Evolutionary conservation across 495 filamentous ascomycete species (phyloP), one percentile per base, ranked within the genome.

Genomic region (Lepidopterella palustris): DNA sequence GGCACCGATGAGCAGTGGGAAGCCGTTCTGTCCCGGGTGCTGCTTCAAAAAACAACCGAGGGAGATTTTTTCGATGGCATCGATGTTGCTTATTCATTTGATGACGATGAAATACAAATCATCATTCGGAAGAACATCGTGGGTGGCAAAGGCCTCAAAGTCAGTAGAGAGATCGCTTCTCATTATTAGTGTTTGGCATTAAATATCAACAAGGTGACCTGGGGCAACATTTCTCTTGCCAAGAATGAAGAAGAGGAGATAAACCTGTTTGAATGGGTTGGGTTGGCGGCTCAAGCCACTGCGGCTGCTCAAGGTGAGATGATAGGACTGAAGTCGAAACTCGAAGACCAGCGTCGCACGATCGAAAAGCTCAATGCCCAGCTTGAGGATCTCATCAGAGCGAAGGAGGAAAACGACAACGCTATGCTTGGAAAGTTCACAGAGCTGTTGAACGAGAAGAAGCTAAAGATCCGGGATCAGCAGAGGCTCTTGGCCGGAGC

Each of bases 381-480:
- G 59, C 59, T 75, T 13, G 64, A 74, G 15, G 72, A 74, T 25
- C 63, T 75, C 26, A 63, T 74, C 39, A 63, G 68, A 47, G 64
- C 67, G 0, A 75, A 75, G 58, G 61, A 70, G 42, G 81, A 82
- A 18, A 81, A 90, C 56, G 89, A 96, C 66, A 76, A 80, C 18
- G 80, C 84, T 53, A 70, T 95, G 4, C 72, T 95, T 2, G 78
- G 81, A 35, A 90, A 88, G 68, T 89, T 90, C 56, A 79, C 79
- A 31, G 77, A 80, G 20, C 71, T 95, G 1, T 71, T 96, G 0
- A 96, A 96, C 62, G 84, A 85, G 65, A 96, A 96, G 73, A 96
- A 96, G 72, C 76, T 88, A n/a, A 95, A 93, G 72, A 92, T 96
- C 23, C 76, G 89, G 27, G 86, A 92, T 60, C 88, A 93, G 69